Conservation (phyloP, 805 yeast genomes). For the Torulaspora maleeae region DNA sequence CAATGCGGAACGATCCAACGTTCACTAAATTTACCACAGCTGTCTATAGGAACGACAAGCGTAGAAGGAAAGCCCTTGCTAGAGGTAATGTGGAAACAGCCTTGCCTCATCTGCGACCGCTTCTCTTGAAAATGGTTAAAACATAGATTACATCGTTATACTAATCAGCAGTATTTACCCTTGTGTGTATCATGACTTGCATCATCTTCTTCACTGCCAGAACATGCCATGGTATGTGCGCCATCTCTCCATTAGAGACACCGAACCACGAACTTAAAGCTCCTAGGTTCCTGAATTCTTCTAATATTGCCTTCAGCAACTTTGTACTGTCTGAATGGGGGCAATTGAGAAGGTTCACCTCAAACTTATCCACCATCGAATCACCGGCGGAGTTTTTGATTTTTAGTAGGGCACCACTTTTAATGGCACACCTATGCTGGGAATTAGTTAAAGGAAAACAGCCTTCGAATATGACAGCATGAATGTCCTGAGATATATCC, state of each 20-base stretch:
- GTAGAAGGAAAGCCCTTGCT: neutral
- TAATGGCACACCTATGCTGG: conserved; percentile 63
- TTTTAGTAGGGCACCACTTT: conserved; percentile 62
- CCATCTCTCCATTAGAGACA: conserved; percentile 32
- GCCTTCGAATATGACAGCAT: conserved; percentile 54
- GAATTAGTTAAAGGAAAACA: conserved; percentile 67
- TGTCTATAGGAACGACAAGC: neutral
- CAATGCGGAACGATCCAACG: neutral
- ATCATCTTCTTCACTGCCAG: conserved; percentile 60
- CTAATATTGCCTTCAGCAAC: conserved; percentile 50
- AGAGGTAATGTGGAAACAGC: neutral
- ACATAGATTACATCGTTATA: neutral
- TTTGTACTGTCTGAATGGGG: conserved; percentile 59
- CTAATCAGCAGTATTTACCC: conserved; percentile 36
- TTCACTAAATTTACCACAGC: neutral
- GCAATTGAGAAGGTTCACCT: conserved; percentile 66
- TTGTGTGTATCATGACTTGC: conserved; percentile 54
- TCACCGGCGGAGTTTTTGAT: conserved; percentile 23
- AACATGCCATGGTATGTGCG: conserved; percentile 69
- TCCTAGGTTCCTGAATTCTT: conserved; percentile 58
- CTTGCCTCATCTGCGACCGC: neutral
- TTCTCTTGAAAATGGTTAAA: neutral
- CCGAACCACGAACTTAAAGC: conserved; percentile 39
- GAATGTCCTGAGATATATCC: conserved; percentile 48
- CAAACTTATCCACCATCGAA: conserved; percentile 42